Evolutionary conservation across 225 moss, liverwort and hornwort genomes (phyloP), one percentile per base, ranked within the genome.

Genomic region (Bryoerythrophyllum caledonicum): DNA sequence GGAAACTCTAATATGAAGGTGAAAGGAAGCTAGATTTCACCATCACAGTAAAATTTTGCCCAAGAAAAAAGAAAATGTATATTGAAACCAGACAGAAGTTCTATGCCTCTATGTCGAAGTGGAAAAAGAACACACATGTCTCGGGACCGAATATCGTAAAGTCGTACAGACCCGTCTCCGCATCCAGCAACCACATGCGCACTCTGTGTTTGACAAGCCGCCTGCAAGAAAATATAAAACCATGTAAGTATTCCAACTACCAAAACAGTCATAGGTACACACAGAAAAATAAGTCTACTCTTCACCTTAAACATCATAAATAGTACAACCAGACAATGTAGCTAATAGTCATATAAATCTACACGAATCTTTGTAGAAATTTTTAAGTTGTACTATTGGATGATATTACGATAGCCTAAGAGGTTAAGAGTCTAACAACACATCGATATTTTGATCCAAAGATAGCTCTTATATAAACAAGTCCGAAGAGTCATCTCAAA

Each of bases 141-240:
- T 81, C 84, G 85, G 0, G 87, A 90, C 17, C 97, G 84, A 62
- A 93, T 85, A 64, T 99, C 94, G 61, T 90, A 99, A 46, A 99
- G 73, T 67, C 91, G 83, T 34, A 99, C 91, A 81, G 82, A 93
- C 28, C 97, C 97, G 77, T 99, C 97, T 75, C 91, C 97, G 83
- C 84, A 94, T 63, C 94, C 97, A 59, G 93, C 73, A 60, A 90
- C 85, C 76, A 99, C 78, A 63, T 91, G 91, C 41, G 85, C 81
- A 80, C 76, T 83, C 25, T 93, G 90, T 25, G 86, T 81, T 80
- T 93, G 97, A 80, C 95, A 94, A 76, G 94, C 82, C 65, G 94
- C 86, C 97, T 97, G 93, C 69, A 76, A 68, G 34, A 25, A 61
- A 43, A 61, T 46, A 30, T 40, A 82, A 60, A 43, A 65, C 23